Evolutionary conservation across 176 grass and related monocot species (phyloP).

Genomic region (Phragmites australis): DNA sequence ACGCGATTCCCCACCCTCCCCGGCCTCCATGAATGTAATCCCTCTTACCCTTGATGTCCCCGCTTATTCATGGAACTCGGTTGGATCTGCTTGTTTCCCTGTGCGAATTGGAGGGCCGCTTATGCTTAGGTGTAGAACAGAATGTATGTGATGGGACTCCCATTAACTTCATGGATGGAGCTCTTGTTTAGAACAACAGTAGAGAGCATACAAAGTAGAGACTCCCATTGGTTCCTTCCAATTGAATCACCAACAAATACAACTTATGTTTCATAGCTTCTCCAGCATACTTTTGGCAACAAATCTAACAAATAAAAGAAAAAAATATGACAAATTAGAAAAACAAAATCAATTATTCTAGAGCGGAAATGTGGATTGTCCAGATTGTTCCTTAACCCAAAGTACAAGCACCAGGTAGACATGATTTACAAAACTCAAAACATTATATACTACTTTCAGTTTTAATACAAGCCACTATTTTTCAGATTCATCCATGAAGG

Average conservation of each 20-base stretch:
- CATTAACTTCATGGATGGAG: conserved; percentile 76
- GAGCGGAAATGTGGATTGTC: neutral
- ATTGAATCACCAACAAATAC: conserved; percentile 88
- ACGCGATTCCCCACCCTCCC: too few species aligned
- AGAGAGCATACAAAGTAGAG: conserved; percentile 89
- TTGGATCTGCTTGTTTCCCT: too few species aligned
- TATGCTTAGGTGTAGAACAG: too few species aligned
- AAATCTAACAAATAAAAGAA: conserved; percentile 53
- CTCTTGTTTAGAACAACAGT: conserved; percentile 51
- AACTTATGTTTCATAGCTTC: conserved; percentile 56
- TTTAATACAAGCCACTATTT: neutral
- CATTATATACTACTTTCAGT: neutral
- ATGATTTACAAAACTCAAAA: neutral
- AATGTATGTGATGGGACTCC: conserved; percentile 78
- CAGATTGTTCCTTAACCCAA: neutral
- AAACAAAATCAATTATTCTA: neutral
- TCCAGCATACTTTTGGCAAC: conserved; percentile 65
- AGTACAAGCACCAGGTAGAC: neutral
- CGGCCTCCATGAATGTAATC: too few species aligned
- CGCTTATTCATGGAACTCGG: too few species aligned
- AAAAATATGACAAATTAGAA: neutral
- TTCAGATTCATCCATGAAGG: neutral
- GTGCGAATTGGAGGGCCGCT: too few species aligned
- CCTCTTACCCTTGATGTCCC: too few species aligned
- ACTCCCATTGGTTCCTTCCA: conserved; percentile 94